Evolutionary conservation across 148 eudicot genomes (phyloP), one percentile per base, ranked within the genome.

Genomic region (Rhododendron molle): DNA sequence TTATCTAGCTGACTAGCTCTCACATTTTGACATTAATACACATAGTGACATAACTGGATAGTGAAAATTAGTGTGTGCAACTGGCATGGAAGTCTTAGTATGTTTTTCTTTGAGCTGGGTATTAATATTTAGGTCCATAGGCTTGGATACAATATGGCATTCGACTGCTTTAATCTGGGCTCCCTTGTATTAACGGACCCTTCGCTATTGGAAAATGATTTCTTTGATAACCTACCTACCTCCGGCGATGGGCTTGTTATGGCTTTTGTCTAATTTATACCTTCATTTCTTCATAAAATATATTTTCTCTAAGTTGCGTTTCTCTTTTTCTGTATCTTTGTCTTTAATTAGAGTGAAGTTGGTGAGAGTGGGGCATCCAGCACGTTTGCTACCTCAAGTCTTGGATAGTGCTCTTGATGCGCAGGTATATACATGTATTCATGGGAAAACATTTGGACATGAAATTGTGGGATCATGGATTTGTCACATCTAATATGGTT

Each of bases 331-430:
- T 85, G 18, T 83, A 38, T 85, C 52, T 30, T 72, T 86, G 85
- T 83, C 30, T 85, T 87, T 62, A 82, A 80, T 71, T 86, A 96
- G 99, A 89, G 98, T 96, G 85, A 96, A 94, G 90, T 89, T 96
- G 89, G 99, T 96, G 87, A 94, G 99, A 91, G 82, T 96, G 89
- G 99, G 99, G 30, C 99, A 96, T 93, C 99, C 99, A 78, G 99
- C 99, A 79, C 98, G 99, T 86, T 90, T 96, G 87, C 95, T 96
- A 74, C 99, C 99, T 82, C 99, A 96, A 93, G 93, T 96, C 76
- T 83, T 96, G 91, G 98, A 95, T 23, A 96, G 97, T 92, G 97
- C 99, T 87, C 89, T 96, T 26, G 99, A 96, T 87, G 94, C 98
- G 38, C 98, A 94, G 97, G 99, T 96, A 88, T 76, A 21, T 34